Evolutionary conservation across 2,329 filamentous ascomycete species (phyloP).

Genomic region (Apiospora koreana): DNA sequence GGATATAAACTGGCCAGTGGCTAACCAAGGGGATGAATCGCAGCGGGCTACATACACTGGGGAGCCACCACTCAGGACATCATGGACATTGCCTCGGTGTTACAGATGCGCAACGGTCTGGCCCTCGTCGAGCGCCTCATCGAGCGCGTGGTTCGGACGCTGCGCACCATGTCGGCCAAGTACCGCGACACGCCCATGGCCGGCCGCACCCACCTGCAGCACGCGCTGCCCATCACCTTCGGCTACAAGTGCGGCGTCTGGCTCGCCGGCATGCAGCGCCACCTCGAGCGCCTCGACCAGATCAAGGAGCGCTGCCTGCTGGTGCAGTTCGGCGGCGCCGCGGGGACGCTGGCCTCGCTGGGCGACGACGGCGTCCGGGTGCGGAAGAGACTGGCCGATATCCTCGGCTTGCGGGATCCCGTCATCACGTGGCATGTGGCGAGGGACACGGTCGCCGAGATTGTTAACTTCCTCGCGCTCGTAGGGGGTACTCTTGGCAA

Average conservation of each 20-base stretch:
- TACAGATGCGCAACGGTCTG: conserved; percentile 55
- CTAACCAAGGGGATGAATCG: neutral
- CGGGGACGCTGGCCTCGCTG: conserved; percentile 55
- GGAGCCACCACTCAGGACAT: conserved; percentile 62
- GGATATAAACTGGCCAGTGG: neutral
- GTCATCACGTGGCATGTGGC: conserved; percentile 60
- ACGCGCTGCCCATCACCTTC: conserved; percentile 57
- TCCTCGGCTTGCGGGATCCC: conserved; percentile 49
- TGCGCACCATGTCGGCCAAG: conserved; percentile 42
- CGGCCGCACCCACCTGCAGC: conserved; percentile 58
- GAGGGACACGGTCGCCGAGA: conserved; percentile 54
- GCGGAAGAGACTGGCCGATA: conserved; percentile 47
- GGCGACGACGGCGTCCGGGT: conserved; percentile 49
- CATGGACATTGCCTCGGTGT: conserved; percentile 54
- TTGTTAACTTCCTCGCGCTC: conserved; percentile 53
- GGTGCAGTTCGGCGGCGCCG: conserved; percentile 59
- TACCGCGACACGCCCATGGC: conserved; percentile 58
- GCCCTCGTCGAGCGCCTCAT: conserved; percentile 47
- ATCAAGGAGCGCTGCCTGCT: conserved; percentile 47
- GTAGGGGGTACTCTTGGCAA: conserved; percentile 56
- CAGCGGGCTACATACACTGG: conserved; percentile 52
- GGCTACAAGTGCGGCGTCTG: conserved; percentile 60
- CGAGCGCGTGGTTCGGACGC: conserved; percentile 40
- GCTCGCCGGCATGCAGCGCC: conserved; percentile 50
- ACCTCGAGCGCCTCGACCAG: conserved; percentile 47